phyloP scores from a whole-genome alignment of 495 filamentous ascomycete species.

The Daldinia childiae region DNA sequence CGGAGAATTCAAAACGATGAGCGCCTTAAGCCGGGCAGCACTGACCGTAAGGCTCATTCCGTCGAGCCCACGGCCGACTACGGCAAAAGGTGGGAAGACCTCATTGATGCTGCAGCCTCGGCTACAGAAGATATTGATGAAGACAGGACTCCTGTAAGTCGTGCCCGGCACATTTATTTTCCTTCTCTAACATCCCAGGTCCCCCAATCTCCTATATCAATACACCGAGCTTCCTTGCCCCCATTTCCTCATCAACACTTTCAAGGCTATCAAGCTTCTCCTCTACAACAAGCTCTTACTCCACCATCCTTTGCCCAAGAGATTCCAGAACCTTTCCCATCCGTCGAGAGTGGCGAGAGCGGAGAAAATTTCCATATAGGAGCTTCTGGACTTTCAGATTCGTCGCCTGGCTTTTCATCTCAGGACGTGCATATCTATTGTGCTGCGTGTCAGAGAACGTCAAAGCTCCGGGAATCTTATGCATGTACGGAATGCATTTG shows the following conservation, averaged over 20 bases:
- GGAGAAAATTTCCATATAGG: slow-evolving; percentile 73
- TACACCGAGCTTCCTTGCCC: slow-evolving; percentile 81
- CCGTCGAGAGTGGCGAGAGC: slow-evolving; percentile 74
- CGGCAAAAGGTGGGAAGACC: slow-evolving; percentile 91
- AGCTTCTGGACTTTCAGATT: slow-evolving; percentile 61
- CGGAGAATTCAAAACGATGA: slow-evolving; percentile 61
- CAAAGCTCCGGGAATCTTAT: slow-evolving; percentile 79
- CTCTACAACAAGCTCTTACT: slow-evolving; percentile 84
- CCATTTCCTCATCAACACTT: slow-evolving; percentile 70
- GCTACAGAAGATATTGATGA: slow-evolving; percentile 92
- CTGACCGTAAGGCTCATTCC: slow-evolving; percentile 82
- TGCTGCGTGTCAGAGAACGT: slow-evolving; percentile 78
- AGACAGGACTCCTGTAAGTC: slow-evolving; percentile 80
- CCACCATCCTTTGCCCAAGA: slow-evolving; percentile 75
- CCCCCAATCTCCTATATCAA: slow-evolving; percentile 71
- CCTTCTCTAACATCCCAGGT: slow-evolving; percentile 62
- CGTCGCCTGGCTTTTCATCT: slow-evolving; percentile 63
- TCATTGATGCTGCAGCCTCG: slow-evolving; percentile 90
- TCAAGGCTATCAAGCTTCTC: slow-evolving; percentile 83
- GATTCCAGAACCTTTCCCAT: slow-evolving; percentile 80
- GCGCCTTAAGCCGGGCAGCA: slow-evolving; percentile 70
- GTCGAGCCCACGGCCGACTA: slow-evolving; percentile 81
- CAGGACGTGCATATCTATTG: slow-evolving; percentile 86
- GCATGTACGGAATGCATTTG: slow-evolving; percentile 96
- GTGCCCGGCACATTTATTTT: slow-evolving; percentile 45